Percentiles rank a stretch among this genome's conserved stretches.
Evolutionary conservation across 768 basidiomycete species (phyloP).

Genomic region (Tremella mesenterica): DNA sequence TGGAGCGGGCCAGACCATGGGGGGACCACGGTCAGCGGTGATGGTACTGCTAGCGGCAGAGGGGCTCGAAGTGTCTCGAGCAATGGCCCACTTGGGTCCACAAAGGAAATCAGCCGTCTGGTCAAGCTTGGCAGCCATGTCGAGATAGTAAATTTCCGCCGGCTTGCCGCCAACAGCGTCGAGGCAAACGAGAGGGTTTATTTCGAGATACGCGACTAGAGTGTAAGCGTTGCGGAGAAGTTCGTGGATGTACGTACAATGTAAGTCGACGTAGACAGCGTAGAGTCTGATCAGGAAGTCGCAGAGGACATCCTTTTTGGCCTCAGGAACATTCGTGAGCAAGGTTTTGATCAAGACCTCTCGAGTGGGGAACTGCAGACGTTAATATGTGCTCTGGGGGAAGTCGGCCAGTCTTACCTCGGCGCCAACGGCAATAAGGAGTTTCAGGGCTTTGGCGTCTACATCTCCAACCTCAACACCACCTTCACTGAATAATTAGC

Average conservation of each 20-base stretch:
- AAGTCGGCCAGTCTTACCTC: constrained; percentile 41
- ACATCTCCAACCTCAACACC: constrained; percentile 99
- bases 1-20: constrained; percentile 77
- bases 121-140: constrained; percentile 99
- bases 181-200: constrained; percentile 94
- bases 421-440: constrained; percentile 64
- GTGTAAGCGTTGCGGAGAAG: constrained; percentile 1
- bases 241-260: constrained; percentile 50
- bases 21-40: constrained; percentile 82
- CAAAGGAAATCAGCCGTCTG: constrained; percentile 98
- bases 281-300: constrained; percentile 94
- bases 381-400: not conserved
- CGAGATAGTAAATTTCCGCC: constrained; percentile 84
- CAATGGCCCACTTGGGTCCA: constrained; percentile 97
- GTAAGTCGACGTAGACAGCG: constrained; percentile 94
- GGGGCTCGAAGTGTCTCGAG: constrained; percentile 67
- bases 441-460: constrained; percentile 87
- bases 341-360: constrained; percentile 65
- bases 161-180: constrained; percentile 64
- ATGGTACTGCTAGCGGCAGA: constrained; percentile 56
- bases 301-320: constrained; percentile 80
- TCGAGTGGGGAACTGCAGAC: constrained; percentile 64
- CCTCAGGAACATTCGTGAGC: constrained; percentile 68
- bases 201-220: constrained; percentile 87
- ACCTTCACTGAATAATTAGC: constrained; percentile 54